Percentiles rank a stretch among this genome's conserved stretches.
Evolutionary conservation across 176 grass and related monocot species (phyloP).

Genomic region (Puccinellia tenuiflora): DNA sequence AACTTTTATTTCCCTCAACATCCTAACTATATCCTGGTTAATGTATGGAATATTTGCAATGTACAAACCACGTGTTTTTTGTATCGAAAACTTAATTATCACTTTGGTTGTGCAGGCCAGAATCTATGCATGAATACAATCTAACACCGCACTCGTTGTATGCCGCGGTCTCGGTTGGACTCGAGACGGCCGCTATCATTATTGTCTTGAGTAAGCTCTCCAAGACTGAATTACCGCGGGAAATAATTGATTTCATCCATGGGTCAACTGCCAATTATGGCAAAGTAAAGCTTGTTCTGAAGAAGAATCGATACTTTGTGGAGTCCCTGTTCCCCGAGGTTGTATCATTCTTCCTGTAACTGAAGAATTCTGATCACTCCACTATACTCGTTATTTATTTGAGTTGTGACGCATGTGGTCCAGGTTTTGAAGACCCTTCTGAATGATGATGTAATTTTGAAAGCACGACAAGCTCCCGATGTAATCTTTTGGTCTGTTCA

Average conservation of each 20-base stretch:
- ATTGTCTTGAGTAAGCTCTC: conserved; percentile 83
- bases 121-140: conserved; percentile 96
- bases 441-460: conserved; percentile 63
- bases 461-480: conserved; percentile 54
- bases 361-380: conserved; percentile 1
- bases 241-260: conserved; percentile 96
- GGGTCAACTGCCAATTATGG: conserved; percentile 95
- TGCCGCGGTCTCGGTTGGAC: conserved; percentile 93
- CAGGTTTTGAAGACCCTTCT: conserved; percentile 84
- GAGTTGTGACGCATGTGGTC: background rate
- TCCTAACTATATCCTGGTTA: background rate
- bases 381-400: background rate
- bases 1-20: background rate
- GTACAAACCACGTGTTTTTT: background rate
- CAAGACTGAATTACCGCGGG: conserved; percentile 79
- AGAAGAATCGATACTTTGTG: conserved; percentile 94
- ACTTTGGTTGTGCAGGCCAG: conserved; percentile 53
- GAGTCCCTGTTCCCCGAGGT: conserved; percentile 95
- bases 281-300: conserved; percentile 98
- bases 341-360: conserved; percentile 30
- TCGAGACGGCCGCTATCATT: conserved; percentile 87
- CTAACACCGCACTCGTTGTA: conserved; percentile 89
- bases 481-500: conserved; percentile 24
- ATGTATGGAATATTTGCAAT: conserved; percentile 6
- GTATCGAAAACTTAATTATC: background rate